Percentiles rank a stretch among this genome's conserved stretches.
Conservation (phyloP, 148 eudicot species). For the Rhododendron griersonianum region DNA sequence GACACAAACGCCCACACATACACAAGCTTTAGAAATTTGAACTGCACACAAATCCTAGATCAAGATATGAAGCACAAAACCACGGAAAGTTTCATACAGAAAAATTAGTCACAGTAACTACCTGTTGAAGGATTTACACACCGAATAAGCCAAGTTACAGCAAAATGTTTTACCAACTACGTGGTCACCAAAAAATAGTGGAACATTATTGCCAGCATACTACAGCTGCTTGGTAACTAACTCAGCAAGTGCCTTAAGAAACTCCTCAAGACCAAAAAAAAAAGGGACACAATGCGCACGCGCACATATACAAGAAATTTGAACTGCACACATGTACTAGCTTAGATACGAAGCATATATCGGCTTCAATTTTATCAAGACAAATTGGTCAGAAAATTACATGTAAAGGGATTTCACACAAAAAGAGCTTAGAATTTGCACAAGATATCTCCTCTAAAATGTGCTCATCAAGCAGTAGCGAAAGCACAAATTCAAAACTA, state of each 20-base stretch:
- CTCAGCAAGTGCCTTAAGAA: background rate
- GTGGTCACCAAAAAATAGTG: background rate
- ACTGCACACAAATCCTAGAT: background rate
- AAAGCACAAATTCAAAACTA: background rate
- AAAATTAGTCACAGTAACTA: background rate
- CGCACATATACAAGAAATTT: background rate
- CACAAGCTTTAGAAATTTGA: background rate
- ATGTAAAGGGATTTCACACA: background rate
- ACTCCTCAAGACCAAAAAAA: background rate
- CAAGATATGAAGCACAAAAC: background rate
- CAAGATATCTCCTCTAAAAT: background rate
- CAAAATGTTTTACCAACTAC: background rate
- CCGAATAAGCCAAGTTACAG: background rate
- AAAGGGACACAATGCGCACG: too few relatives aligned
- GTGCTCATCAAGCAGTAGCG: background rate
- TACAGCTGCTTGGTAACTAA: background rate
- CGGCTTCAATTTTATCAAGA: background rate
- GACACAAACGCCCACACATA: background rate
- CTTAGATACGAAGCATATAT: background rate
- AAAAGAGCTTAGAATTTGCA: background rate
- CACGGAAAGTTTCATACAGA: background rate
- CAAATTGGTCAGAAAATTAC: background rate
- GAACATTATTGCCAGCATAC: background rate
- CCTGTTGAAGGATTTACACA: slow-evolving; percentile 1
- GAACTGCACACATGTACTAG: background rate